Conservation (phyloP, 306 rosid genomes). For the Elaeagnus macrophylla region DNA sequence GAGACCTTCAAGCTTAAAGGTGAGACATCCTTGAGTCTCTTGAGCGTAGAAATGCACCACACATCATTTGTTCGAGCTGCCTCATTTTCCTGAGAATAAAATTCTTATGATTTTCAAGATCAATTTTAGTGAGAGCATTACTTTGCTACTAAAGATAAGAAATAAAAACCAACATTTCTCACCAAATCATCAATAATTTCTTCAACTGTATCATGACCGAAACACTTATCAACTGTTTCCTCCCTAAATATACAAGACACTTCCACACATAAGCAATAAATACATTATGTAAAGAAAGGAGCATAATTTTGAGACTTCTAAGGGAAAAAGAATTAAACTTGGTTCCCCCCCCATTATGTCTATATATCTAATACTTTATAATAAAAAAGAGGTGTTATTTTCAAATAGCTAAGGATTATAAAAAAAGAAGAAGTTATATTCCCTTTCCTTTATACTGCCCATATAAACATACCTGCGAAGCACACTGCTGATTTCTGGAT, state of each 20-base stretch:
- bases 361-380: no score
- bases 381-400: no score
- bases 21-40: slow-evolving; percentile 70
- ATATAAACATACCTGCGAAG: slow-evolving; percentile 47
- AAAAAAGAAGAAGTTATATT: no score
- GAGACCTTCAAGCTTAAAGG: slow-evolving; percentile 89
- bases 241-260: slow-evolving; percentile 37
- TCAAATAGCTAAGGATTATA: no score
- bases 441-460: no score
- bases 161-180: slow-evolving; percentile 15
- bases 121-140: background rate
- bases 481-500: slow-evolving; percentile 39
- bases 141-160: slow-evolving; percentile 5
- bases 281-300: background rate
- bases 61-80: slow-evolving; percentile 57
- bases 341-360: no score
- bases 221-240: slow-evolving; percentile 67
- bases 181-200: slow-evolving; percentile 83
- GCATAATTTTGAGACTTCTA: background rate
- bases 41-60: slow-evolving; percentile 67
- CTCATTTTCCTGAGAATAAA: slow-evolving; percentile 42
- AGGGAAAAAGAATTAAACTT: background rate
- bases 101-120: background rate
- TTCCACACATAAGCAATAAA: background rate
- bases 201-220: slow-evolving; percentile 71